Evolutionary conservation across 441 rosid genomes (phyloP).

Genomic region (Aleurites moluccanus): DNA sequence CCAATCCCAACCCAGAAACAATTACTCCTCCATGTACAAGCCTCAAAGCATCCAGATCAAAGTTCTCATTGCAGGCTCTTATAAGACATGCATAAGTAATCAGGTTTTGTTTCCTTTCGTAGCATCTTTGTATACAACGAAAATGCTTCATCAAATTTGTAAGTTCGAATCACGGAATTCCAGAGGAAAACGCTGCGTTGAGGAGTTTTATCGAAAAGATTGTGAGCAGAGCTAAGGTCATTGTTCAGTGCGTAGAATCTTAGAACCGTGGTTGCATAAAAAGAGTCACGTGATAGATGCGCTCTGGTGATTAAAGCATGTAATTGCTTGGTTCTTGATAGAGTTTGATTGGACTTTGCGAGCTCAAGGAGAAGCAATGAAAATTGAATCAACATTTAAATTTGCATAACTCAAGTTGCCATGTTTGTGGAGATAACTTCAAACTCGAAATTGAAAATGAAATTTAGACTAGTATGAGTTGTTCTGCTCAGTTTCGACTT

Average conservation of each 20-base stretch:
- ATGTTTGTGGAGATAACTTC: neutral
- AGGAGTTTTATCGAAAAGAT: conserved; percentile 72
- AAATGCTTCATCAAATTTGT: conserved; percentile 32
- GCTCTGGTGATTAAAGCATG: conserved; percentile 60
- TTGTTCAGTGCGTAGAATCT: conserved; percentile 48
- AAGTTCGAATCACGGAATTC: conserved; percentile 78
- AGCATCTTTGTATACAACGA: conserved; percentile 52
- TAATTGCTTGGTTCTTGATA: conserved; percentile 51
- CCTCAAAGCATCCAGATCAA: conserved; percentile 42
- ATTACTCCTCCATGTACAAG: conserved; percentile 56
- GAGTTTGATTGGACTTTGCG: conserved; percentile 47
- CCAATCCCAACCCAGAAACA: conserved; percentile 59
- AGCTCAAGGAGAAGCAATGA: conserved; percentile 45
- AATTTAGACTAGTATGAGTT: too few species aligned
- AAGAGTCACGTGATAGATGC: conserved; percentile 56
- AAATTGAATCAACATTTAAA: conserved; percentile 31
- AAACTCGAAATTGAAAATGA: neutral
- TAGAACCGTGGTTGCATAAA: conserved; percentile 56
- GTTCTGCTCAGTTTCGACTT: neutral
- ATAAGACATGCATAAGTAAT: conserved; percentile 69
- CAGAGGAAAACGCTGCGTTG: conserved; percentile 74
- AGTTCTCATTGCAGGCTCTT: conserved; percentile 60
- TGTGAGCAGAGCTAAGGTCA: conserved; percentile 51
- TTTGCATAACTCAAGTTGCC: neutral
- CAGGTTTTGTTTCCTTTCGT: conserved; percentile 47